Evolutionary conservation across 202 grass and related monocot genomes (phyloP).

Genomic region (Hordeum pubiflorum): DNA sequence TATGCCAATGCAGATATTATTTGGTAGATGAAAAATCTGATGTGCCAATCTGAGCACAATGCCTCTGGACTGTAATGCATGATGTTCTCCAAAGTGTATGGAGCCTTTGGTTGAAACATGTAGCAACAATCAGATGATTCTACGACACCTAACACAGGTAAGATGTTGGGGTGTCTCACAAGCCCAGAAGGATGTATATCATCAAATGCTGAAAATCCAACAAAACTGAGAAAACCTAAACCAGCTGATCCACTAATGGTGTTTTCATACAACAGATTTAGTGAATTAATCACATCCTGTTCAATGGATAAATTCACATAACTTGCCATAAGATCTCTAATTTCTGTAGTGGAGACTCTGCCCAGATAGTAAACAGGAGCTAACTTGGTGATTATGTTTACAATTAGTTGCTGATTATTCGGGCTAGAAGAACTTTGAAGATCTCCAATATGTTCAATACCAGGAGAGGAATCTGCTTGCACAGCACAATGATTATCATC

Average conservation of each 20-base stretch:
- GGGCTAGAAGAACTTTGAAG: constrained; percentile 21
- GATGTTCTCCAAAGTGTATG: constrained; percentile 78
- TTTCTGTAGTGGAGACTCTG: constrained; percentile 37
- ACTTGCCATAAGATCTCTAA: constrained; percentile 51
- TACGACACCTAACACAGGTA: constrained; percentile 65
- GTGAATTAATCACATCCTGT: constrained; percentile 56
- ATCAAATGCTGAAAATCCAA: constrained; percentile 70
- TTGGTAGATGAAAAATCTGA: constrained; percentile 81
- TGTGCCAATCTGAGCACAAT: constrained; percentile 70
- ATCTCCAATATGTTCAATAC: constrained; percentile 19
- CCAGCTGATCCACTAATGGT: constrained; percentile 44
- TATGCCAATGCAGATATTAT: constrained; percentile 68
- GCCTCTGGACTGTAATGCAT: constrained; percentile 71
- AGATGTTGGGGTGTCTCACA: constrained; percentile 81
- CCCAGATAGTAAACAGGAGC: constrained; percentile 49
- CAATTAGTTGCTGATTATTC: constrained; percentile 16
- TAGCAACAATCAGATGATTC: constrained; percentile 49
- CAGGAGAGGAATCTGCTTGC: constrained; percentile 22
- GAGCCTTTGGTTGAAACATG: constrained; percentile 57
- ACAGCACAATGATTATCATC: constrained; percentile 15
- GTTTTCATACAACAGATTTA: constrained; percentile 68
- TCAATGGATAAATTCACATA: constrained; percentile 49
- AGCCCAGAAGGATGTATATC: constrained; percentile 36
- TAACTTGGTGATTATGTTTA: constrained; percentile 46
- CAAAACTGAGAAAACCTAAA: constrained; percentile 64